These are phyloP conservation scores for Peronospora belbahrii DNA, from an alignment of 352 stramenopile genomes.

Conservation along the genomic window DNA sequence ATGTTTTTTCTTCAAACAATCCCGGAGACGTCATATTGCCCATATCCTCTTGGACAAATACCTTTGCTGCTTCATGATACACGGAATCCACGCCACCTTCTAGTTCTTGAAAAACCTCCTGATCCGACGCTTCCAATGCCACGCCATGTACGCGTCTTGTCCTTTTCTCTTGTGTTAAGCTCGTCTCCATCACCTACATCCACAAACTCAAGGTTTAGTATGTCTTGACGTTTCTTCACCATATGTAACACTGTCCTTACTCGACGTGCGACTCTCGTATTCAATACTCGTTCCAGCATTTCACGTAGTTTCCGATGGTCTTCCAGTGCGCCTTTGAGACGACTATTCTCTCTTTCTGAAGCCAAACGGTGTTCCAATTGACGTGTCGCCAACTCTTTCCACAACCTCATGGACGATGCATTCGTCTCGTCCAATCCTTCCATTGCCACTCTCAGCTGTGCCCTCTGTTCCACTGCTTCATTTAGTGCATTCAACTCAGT, in stretches of 20 bases:
- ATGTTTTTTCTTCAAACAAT: constrained; percentile 35
- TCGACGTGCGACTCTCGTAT: constrained; percentile 25
- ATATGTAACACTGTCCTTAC: constrained; percentile 1
- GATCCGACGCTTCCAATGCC: constrained; percentile 18
- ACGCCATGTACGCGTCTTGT: constrained; percentile 22
- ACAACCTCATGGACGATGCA: constrained; percentile 11
- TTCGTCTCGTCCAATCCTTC: background rate
- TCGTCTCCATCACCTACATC: constrained; percentile 26
- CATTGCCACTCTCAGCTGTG: background rate
- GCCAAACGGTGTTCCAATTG: constrained; percentile 29
- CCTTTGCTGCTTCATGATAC: constrained; percentile 29
- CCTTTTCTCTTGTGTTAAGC: constrained; percentile 15
- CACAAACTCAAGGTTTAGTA: constrained; percentile 1
- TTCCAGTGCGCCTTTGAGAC: constrained; percentile 23
- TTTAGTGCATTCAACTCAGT: too few relatives aligned
- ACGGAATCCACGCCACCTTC: constrained; percentile 25
- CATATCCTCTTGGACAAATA: constrained; percentile 25
- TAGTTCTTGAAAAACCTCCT: constrained; percentile 30
- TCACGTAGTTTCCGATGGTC: constrained; percentile 25
- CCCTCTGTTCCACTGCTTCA: too few relatives aligned
- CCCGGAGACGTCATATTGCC: constrained; percentile 17
- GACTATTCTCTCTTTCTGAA: constrained; percentile 25
- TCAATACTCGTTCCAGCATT: constrained; percentile 27
- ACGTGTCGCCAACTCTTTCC: constrained; percentile 22
- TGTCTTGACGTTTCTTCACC: background rate